A percentile compares a stretch with the other conserved stretches of the same genome.
phyloP scores from a whole-genome alignment of 2,329 filamentous ascomycete species.

The Penicillium sp. region DNA sequence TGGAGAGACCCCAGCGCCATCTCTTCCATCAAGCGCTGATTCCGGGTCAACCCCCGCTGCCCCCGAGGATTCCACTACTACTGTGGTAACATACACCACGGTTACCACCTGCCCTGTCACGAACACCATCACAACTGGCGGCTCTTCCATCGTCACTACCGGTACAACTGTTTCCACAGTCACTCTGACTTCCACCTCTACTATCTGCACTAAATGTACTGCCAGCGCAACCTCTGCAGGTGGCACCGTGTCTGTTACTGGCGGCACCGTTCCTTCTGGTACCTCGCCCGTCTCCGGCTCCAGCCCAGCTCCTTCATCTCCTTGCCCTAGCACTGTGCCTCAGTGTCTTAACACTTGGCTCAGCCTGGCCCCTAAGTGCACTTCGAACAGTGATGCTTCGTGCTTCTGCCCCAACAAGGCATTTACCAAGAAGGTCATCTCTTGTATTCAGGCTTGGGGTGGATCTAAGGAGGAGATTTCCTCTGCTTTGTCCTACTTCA shows the following conservation, averaged over 20 bases:
- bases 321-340: conserved; percentile 73
- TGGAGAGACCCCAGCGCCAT: not conserved
- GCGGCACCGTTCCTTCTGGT: conserved; percentile 22
- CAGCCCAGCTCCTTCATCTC: conserved; percentile 33
- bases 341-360: conserved; percentile 93
- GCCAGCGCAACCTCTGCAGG: conserved; percentile 11
- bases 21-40: not conserved
- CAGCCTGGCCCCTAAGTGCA: conserved; percentile 68
- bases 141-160: conserved; percentile 51
- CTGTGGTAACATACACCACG: conserved; percentile 33
- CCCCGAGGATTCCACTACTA: conserved; percentile 22
- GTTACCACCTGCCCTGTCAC: conserved; percentile 39
- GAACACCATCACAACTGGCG: conserved; percentile 44
- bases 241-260: conserved; percentile 10
- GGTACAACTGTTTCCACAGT: conserved; percentile 61
- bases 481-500: conserved; percentile 78
- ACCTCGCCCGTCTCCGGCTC: conserved; percentile 33
- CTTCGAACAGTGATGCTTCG: conserved; percentile 76
- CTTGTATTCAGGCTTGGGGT: conserved; percentile 79
- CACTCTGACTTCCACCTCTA: conserved; percentile 32
- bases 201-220: conserved; percentile 26
- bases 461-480: conserved; percentile 67
- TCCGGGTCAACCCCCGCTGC: conserved; percentile 9
- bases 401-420: conserved; percentile 85
- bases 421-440: conserved; percentile 79